Base-by-base conservation (phyloP, 2,329 filamentous ascomycete genomes). In the Colletotrichum shisoi region DNA sequence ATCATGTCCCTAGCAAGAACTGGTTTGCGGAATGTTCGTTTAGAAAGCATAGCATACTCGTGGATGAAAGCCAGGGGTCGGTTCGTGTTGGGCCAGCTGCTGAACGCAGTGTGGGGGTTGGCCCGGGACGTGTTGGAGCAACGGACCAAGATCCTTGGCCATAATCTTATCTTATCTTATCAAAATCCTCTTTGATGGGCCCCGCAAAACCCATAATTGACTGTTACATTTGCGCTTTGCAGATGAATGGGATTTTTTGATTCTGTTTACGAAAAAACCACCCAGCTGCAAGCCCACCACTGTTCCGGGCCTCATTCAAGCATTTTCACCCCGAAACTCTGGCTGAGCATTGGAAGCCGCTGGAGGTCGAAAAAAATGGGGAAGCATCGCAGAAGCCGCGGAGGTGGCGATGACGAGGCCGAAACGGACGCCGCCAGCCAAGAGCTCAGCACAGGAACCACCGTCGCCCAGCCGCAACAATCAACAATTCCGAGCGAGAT, bases 391-490 rank as follows among this genome's bases (percentile, higher is more conserved):
- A 68, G 24, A 45, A 68, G 65, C 27, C 44, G 62, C 19, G 53
- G 56, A 27, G 48, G 37, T 37, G 62, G 64, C 40, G 63, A 64
- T n/a, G 68, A 67, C 39, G 64, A 66, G 11, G 52, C 27, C 15
- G 52, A 59, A 8, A 57, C 59, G 37, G 60, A 51, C 27, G 57
- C 45, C n/a, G 57, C 60, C 37, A 42, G 51, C 21, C 51, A 51
- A 40, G 60, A 37, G 31, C 24, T 51, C n/a, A 34, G 39, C 48
- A 37, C 27, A 17, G 60, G 40, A 40, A 39, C 9, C 19, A 13
- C 19, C 24, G 21, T 27, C 27, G 15, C 53, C 46, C 65, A 58
- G 39, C 37, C 46, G 9, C 17, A 31, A 21, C 49, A 56, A 42
- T 39, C 44, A 31, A 46, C 42, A 3, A 44, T 44, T 24, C 40